phyloP scores from a whole-genome alignment of 257 asterid species.

The Oldenlandia corymbosa region DNA sequence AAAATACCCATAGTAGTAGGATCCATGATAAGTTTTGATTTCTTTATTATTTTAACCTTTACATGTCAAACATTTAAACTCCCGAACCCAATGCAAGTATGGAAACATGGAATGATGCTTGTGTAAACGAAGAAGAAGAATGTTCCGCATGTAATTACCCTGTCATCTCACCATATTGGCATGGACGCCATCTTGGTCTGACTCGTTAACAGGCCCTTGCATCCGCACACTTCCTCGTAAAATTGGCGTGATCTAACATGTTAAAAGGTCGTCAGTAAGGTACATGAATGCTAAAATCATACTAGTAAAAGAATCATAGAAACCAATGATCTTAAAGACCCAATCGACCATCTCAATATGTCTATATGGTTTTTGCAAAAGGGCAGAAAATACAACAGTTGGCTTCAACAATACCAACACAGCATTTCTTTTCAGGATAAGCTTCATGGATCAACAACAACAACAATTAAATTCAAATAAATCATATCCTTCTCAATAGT shows the following conservation, averaged over 20 bases:
- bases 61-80: not conserved
- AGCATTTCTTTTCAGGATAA: no score
- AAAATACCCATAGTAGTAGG: no score
- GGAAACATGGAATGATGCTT: not conserved
- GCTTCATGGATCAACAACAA: no score
- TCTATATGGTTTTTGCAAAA: not conserved
- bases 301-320: not conserved
- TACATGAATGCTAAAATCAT: not conserved
- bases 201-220: constrained; percentile 51
- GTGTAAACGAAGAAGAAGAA: not conserved
- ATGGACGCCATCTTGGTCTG: constrained; percentile 34
- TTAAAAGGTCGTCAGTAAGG: not conserved
- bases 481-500: no score
- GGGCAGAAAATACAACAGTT: not conserved
- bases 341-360: not conserved
- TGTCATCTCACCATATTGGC: constrained; percentile 61
- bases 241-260: constrained; percentile 41
- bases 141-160: constrained; percentile 40
- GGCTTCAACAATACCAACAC: no score
- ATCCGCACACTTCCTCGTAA: constrained; percentile 44
- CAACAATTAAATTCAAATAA: no score
- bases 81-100: not conserved
- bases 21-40: no score
- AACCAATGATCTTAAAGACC: not conserved
- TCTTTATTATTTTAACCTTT: no score